Evolutionary conservation across 2,329 filamentous ascomycete genomes (phyloP), one percentile per base, ranked within the genome.

Genomic region (Phyllosticta citribraziliensis): DNA sequence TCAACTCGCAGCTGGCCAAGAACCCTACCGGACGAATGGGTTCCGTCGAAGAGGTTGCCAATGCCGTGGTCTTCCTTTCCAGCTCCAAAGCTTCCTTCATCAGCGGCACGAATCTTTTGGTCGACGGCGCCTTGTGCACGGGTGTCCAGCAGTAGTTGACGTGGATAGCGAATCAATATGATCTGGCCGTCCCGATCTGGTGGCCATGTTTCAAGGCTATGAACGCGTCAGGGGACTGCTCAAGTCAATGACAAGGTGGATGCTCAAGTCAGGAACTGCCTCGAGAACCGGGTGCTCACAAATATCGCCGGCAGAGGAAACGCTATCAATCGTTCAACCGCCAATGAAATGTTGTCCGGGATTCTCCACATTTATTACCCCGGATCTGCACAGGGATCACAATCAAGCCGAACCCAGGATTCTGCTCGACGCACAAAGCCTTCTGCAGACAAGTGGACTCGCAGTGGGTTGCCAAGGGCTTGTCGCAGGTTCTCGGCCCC

Each of bases 1-100:
- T 73, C 55, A 63, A 64, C 12, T 24, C 35, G 14, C 66, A 68
- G 60, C 5, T 67, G 50, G 60, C 56, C 19, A 64, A 65, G 30
- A 63, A 63, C 53, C 66, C 67, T 58, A 62, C 69, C 55, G 65
- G 47, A 53, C 64, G 58, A 66, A 69, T 64, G 51, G 51, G 51
- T 11, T 1, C 51, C 19, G 19, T n/a, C 51, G 6, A 52, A 25
- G 51, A 52, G 51, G 51, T 52, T 20, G 51, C 51, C 10, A 52
- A 52, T 20, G 51, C 51, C n/a, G 51, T 52, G 19, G 51, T 52
- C 2, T 52, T 52, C 24, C 54, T 63, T 25, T 63, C 64, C 4
- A 70, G 68, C 54, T 62, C 66, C 27, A 64, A 64, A 59, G 69
- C 69, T 50, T 64, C 61, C 30, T 72, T 70, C 58, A 64, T 70